phyloP scores from a whole-genome alignment of 148 eudicot genomes.

The Diospyros kaki region DNA sequence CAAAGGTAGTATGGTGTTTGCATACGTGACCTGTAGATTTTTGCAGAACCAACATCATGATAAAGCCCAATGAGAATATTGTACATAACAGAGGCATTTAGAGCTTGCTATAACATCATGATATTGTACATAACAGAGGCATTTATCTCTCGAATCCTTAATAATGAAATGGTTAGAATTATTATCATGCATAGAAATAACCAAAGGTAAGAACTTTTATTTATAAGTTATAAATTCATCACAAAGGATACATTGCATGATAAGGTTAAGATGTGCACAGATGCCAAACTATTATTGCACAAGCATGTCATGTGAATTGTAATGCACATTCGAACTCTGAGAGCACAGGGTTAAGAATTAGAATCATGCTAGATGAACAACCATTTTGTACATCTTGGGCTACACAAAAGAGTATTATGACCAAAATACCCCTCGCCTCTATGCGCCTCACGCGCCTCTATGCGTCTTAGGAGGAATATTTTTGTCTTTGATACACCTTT shows the following conservation, averaged over 20 bases:
- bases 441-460: too few relatives aligned
- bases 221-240: too few relatives aligned
- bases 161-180: not conserved
- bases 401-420: too few relatives aligned
- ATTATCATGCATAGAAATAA: not conserved
- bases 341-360: too few relatives aligned
- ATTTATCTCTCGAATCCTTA: not conserved
- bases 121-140: not conserved
- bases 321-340: too few relatives aligned
- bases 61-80: not conserved
- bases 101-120: not conserved
- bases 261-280: not conserved
- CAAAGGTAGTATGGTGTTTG: slow-evolving; percentile 54
- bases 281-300: not conserved
- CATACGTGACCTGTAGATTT: slow-evolving; percentile 60
- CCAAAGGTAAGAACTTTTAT: not conserved
- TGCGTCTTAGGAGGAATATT: too few relatives aligned
- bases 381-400: too few relatives aligned
- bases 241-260: too few relatives aligned
- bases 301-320: not conserved
- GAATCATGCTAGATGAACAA: too few relatives aligned
- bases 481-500: too few relatives aligned
- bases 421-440: too few relatives aligned
- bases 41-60: not conserved
- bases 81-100: not conserved